Base-by-base conservation (phyloP, 2,329 filamentous ascomycete species). In the Talaromyces piceae region DNA sequence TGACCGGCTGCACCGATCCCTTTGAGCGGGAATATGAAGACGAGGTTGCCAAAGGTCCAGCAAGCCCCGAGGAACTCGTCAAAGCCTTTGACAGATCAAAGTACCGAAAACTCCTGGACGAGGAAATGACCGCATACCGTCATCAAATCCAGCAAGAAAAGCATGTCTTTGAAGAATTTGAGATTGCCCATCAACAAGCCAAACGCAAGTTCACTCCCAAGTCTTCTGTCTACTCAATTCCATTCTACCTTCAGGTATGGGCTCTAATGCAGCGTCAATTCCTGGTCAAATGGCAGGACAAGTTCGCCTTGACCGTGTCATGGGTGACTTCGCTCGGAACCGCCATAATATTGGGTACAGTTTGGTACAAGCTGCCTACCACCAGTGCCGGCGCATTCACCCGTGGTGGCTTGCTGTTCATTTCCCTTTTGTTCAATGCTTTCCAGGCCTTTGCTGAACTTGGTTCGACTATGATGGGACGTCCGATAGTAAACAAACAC, bases 391-490 rank as follows among this genome's bases (percentile, higher is more conserved):
- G 84, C 33, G 86, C 87, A 3, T 94, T 93, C 68, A 87, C 84
- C 58, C 83, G 88, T 64, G 88, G 88, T 56, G 88, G 88, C 73
- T 79, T 91, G 1, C 74, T 94, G 47, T 94, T 94, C 70, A 82
- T 90, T 49, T 75, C 86, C 20, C 78, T 94, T 1, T 71, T 94
- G 4, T 91, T 91, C 77, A 91, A 91, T 65, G 86, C 86, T n/a
- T 91, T 94, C 68, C 84, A 89, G 62, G 87, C 88, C 22, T 91
- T 93, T 63, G 81, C 84, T 0, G 88, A 94, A 66, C 70, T 95
- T 0, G 85, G 78, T 0, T 77, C 78, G 9, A 86, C 85, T 1
- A 91, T 93, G 86, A 71, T 83, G 13, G 87, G 85, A 1, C 78
- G 89, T 7, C 77, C 83, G 0, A 86, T 94, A 31, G 79, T 94